Evolutionary conservation across 2,329 filamentous ascomycete genomes (phyloP), one percentile per base, ranked within the genome.

Genomic region (Periconia sp.): DNA sequence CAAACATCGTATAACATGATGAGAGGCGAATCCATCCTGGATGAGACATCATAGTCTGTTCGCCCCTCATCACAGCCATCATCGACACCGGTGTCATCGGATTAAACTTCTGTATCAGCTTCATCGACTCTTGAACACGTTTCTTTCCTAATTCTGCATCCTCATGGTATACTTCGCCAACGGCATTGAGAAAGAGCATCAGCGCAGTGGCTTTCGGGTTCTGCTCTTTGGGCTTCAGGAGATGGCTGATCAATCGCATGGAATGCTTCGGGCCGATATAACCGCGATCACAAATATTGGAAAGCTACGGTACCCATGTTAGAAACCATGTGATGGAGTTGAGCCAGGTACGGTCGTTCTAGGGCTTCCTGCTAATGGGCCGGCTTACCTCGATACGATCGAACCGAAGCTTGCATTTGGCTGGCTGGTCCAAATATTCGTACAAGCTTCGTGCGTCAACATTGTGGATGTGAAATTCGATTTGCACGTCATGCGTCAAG

Each of bases 201-300:
- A 78, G 43, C 1, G 76, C 55, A 0, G 71, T 72, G 1, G 74
- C 73, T 19, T 72, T 57, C 0, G 66, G 63, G 42, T 75, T 77
- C 5, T 63, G 30, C 1, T 3, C 1, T 6, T 46, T 60, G 0
- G 45, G 15, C 36, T 72, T 60, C 1, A 78, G 66, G 2, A 74
- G 39, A 0, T 61, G 65, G 4, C 46, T 56, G 24, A 76, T 63
- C 8, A 42, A 24, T 0, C 5, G 1, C 1, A 75, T 41, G 0
- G 56, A 63, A 1, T 11, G 21, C 2, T 37, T 5, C 3, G 59
- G 49, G 0, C 71, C 72, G 2, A 73, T 19, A 33, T 66, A 73
- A n/a, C 44, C 49, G 0, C 19, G 9, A 39, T 77, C 73, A 8
- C 59, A 50, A n/a, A 76, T 69, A 46, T 75, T 75, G 3, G 71